Conservation (phyloP, 2,329 filamentous ascomycete species). For the Aspergillus japonicus region DNA sequence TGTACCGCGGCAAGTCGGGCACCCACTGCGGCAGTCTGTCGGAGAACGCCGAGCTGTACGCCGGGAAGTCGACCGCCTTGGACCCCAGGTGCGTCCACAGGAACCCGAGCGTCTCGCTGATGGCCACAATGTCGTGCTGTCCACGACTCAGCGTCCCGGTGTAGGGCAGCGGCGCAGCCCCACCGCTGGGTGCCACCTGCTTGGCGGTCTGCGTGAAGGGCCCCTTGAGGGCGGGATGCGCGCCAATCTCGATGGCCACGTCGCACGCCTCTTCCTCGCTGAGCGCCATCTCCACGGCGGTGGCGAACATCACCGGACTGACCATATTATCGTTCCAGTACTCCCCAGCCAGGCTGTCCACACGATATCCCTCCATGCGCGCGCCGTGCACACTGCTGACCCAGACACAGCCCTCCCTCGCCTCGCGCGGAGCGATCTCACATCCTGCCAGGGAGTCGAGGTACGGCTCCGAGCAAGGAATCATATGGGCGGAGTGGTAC, state of each 20-base stretch:
- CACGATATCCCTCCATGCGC: conserved; percentile 21
- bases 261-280: conserved; percentile 32
- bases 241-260: conserved; percentile 28
- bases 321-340: conserved; percentile 45
- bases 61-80: not conserved
- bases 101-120: not conserved
- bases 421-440: not conserved
- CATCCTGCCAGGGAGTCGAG: not conserved
- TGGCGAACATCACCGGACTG: conserved; percentile 36
- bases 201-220: conserved; percentile 20
- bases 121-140: not conserved
- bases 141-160: not conserved
- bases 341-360: not conserved
- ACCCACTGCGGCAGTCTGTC: not conserved
- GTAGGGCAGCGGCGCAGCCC: not conserved
- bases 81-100: conserved; percentile 3
- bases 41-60: not conserved
- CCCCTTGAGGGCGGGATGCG: conserved; percentile 28
- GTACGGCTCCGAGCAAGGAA: conserved; percentile 27
- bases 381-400: conserved; percentile 21
- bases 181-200: conserved; percentile 10
- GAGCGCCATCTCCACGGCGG: conserved; percentile 19
- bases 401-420: conserved; percentile 14
- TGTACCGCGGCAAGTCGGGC: conserved; percentile 4
- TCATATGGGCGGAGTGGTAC: conserved; percentile 47